phyloP scores from a whole-genome alignment of 2,329 filamentous ascomycete genomes.

The Trichoderma sp. region DNA sequence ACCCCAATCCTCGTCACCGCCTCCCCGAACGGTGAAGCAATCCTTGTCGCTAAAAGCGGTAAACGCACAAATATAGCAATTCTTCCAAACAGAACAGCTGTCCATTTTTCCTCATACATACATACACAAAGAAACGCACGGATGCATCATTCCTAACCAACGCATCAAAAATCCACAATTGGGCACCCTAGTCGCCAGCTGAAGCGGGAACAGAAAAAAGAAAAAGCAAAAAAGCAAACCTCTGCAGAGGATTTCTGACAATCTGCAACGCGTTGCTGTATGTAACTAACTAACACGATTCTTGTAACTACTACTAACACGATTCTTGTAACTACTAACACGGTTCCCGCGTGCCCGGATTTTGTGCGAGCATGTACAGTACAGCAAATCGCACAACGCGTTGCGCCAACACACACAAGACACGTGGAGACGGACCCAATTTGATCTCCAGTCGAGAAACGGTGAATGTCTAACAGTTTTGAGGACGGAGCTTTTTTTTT shows the following conservation, averaged over 20 bases:
- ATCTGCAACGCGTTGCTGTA: not conserved
- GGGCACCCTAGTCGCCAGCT: not conserved
- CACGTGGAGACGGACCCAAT: not conserved
- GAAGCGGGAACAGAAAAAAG: not conserved
- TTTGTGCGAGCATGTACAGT: not conserved
- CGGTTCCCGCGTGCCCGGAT: not conserved
- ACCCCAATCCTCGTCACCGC: slow-evolving; percentile 6
- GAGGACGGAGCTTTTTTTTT: not conserved
- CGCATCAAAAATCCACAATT: not conserved
- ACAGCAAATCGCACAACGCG: not conserved
- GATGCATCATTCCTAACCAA: slow-evolving; percentile 1
- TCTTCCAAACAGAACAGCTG: not conserved
- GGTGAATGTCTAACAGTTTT: not conserved
- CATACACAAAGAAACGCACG: not conserved
- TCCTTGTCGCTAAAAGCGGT: slow-evolving; percentile 19
- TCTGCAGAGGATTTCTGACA: not conserved
- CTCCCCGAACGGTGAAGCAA: not conserved
- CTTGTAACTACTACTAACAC: not conserved
- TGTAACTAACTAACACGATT: not conserved
- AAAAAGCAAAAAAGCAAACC: not conserved
- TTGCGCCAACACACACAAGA: not conserved
- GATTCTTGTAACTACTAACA: not conserved
- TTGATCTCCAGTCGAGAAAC: not conserved
- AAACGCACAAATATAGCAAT: not conserved
- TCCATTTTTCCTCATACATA: not conserved